Evolutionary conservation across 768 basidiomycete species (phyloP), one percentile per base, ranked within the genome.

Genomic region (Hericium erinaceus): DNA sequence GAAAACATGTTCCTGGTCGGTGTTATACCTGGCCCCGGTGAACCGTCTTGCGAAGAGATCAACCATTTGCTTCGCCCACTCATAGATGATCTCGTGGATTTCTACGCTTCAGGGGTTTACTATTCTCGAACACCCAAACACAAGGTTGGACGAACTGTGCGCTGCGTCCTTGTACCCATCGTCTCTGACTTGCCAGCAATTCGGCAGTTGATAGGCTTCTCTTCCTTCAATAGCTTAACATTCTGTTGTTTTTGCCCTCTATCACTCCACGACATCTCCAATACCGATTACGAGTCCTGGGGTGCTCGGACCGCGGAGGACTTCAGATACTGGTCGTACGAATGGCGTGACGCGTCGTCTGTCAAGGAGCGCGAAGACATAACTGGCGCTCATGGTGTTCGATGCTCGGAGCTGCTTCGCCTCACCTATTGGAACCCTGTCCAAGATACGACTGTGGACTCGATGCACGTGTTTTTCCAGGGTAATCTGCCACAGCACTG

Each of bases 1-100:
- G 68, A 76, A 60, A 77, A 78, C 57, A 69, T 78, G 64, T 77
- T 68, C 57, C 64, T 78, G 0, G 74, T 68, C 2, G 74, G 70
- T 0, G 61, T 78, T 53, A 73, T 77, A 22, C 74, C 75, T 5
- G 75, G 77, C 0, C 77, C 76, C 0, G 60, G 66, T 0, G 68
- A 73, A 46, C 75, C 77, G 1, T 64, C 62, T 1, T 54, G 69
- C 0, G 44, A 67, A 0, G 59, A 71, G 38, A 62, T 76, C 11
- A 76, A 78, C 46, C 72, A 75, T 49, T 62, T 74, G 22, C 62
- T 80, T 2, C 15, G 37, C 0, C 74, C 70, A 0, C 66, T 78
- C 11, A 66, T 78, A 4, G 65, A 74, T 39, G 67, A 74, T 15
- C 64, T 78, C 0, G 49, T 71, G 1, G 28, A 54, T 0, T 63